A percentile compares a stretch with the other conserved stretches of the same genome.
Conservation (phyloP, 176 grass and related monocot genomes). For the Echinochloa phyllopogon region DNA sequence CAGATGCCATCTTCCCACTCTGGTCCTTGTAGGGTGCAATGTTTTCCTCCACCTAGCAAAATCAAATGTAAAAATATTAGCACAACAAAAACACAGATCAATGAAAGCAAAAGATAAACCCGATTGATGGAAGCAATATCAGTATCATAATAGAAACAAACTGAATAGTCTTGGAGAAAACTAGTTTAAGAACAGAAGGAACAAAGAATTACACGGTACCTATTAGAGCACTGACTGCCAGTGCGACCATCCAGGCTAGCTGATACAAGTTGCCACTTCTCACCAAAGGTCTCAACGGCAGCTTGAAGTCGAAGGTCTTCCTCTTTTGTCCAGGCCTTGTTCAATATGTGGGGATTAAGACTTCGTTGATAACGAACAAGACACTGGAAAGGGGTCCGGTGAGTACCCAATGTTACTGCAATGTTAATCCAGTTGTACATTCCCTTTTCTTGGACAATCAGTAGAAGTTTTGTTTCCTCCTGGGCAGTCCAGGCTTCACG, state of each 20-base stretch:
- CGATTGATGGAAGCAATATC: conserved; percentile 15
- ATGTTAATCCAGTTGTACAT: conserved; percentile 93
- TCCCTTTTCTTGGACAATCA: conserved; percentile 79
- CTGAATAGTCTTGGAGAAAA: not conserved
- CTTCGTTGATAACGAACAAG: conserved; percentile 90
- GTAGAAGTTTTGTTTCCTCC: conserved; percentile 89
- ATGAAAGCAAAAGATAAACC: conserved; percentile 34
- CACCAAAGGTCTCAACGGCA: conserved; percentile 73
- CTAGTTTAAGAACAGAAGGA: conserved; percentile 7
- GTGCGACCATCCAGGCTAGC: conserved; percentile 67
- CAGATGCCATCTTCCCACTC: conserved; percentile 82
- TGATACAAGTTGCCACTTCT: conserved; percentile 92
- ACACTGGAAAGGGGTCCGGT: conserved; percentile 92
- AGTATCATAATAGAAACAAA: conserved; percentile 19
- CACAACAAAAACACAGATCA: conserved; percentile 7
- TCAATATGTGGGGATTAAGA: conserved; percentile 95
- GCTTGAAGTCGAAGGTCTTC: conserved; percentile 76
- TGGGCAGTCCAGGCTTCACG: conserved; percentile 68
- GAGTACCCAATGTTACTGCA: conserved; percentile 65
- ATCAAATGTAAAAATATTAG: conserved; percentile 17
- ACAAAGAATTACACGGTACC: conserved; percentile 47
- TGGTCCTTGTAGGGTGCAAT: conserved; percentile 71
- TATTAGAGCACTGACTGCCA: conserved; percentile 87
- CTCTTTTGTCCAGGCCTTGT: conserved; percentile 82
- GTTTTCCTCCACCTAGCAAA: conserved; percentile 79